Base-by-base conservation (phyloP, 129 eudicot genomes). In the Helianthus tuberosus region DNA sequence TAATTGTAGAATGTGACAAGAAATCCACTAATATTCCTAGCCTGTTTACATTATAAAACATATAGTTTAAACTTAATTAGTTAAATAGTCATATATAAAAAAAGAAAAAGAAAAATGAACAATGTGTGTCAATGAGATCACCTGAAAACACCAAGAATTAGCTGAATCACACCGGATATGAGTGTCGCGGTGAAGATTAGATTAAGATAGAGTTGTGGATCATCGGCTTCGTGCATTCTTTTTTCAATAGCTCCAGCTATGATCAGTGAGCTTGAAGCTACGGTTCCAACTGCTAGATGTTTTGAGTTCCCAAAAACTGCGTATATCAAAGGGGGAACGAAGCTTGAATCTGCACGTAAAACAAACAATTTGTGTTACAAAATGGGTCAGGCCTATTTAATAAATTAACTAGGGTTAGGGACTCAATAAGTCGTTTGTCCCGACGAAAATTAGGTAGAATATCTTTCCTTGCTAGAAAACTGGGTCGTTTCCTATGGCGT, bases 11-110 rank as follows among this genome's bases (percentile, higher is more conserved):
- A 82, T 95, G 99, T 64, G 99, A 88, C 29, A 95, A 68, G 71
- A 95, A 91, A 79, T 95, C 99, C 5, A 95, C 94, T 79, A 95
- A 47, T 39, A 95, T 88, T 23, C 99, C 99, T 39, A 95, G 61
- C 54, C 98, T 94, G 77, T 64, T 29, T 51, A 48, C 63, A 47
- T 46, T 27, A 25, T 5, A 23, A 25, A 47, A 51, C 8, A 49
- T 51, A 8, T 50, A 35, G 14, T 11, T 74, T 64, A 8, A 64
- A 64, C 55, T 3, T 61, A 47, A 32, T 17, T 50, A 32, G 12
- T 49, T 16, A 32, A 13, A 15, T 13, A 64, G 11, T 43, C 13
- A 20, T 48, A 43, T 43, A 43, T 43, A 7, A 8, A 43, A 1
- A 2, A 50, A 6, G 5, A 4, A n/a, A 49, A 62, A 76, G 43